phyloP scores from a whole-genome alignment of 192 early-diverging fungal genomes.

The Neocallimastix lanati region DNA sequence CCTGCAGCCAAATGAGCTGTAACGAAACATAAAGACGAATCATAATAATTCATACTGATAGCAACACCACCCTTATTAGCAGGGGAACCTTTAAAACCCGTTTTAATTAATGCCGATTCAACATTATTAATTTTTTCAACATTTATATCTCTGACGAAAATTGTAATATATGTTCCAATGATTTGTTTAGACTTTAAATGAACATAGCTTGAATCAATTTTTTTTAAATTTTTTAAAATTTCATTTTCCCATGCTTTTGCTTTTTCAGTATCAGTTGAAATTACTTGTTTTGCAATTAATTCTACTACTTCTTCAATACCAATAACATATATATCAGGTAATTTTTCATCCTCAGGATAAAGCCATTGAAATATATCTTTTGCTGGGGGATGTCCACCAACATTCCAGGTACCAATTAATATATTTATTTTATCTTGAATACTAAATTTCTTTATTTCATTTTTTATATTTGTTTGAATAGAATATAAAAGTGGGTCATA shows the following conservation, averaged over 20 bases:
- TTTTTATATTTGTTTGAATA: constrained; percentile 7
- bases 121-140: constrained; percentile 60
- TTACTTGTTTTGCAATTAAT: constrained; percentile 49
- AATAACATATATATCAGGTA: constrained; percentile 65
- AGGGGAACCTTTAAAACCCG: constrained; percentile 81
- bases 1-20: constrained; percentile 89
- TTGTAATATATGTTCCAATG: constrained; percentile 73
- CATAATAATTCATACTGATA: constrained; percentile 67
- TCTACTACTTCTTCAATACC: constrained; percentile 97
- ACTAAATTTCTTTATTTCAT: constrained; percentile 32
- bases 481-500: constrained; percentile 12
- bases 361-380: constrained; percentile 49
- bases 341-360: constrained; percentile 16
- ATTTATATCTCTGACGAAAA: constrained; percentile 57
- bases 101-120: constrained; percentile 72
- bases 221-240: constrained; percentile 44
- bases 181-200: constrained; percentile 69
- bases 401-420: constrained; percentile 74
- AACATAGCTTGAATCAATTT: constrained; percentile 35
- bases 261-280: constrained; percentile 56
- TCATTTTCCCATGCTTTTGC: constrained; percentile 58
- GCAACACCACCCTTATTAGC: constrained; percentile 97
- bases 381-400: constrained; percentile 59
- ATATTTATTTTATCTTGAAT: constrained; percentile 32
- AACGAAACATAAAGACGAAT: constrained; percentile 76